Base-by-base conservation (phyloP, 345 rosid genomes). In the Melastoma malabathricum region DNA sequence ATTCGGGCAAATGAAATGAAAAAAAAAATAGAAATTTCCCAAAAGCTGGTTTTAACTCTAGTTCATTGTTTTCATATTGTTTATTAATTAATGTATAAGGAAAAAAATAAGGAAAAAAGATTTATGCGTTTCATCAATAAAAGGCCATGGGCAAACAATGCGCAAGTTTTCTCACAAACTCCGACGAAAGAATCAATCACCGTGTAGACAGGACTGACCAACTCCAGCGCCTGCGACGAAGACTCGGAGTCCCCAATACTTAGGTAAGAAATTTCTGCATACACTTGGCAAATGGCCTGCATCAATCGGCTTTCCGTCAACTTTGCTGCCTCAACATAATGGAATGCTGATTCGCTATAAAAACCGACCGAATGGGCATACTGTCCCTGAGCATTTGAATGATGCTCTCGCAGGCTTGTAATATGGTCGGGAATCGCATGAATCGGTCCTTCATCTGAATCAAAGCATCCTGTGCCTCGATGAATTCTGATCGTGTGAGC, bases 361-460 rank as follows among this genome's bases (percentile, higher is more conserved):
- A 95, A 92, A 61, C 95, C 94, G 73, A 87, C 90, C 61, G 87
- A 79, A 69, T 92, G 98, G 52, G 95, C 84, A 64, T 87, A 92
- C 61, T 92, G 98, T 50, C 97, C 57, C 97, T 85, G 13, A 92
- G 97, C 98, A 87, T 81, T 83, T 92, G 89, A 66, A 92, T 82
- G 45, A 77, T 63, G 64, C 90, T 74, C 82, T 87, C 98, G 59
- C 78, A 84, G 25, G 86, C 90, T 70, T 82, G 98, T 66, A 92
- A 72, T 59, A 92, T 82, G 51, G 90, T 92, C 19, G 98, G 98
- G 70, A 92, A 92, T 52, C 98, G 88, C 53, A 65, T 22, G 50
- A 80, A 84, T 86, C 80, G 82, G 52, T 66, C 81, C 73, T 72
- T 92, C 97, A 92, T 92, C 55, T 82, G 88, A 63, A 77, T 73